Base-by-base conservation (phyloP, 208 protist genomes). In the Phytomonas sp. region DNA sequence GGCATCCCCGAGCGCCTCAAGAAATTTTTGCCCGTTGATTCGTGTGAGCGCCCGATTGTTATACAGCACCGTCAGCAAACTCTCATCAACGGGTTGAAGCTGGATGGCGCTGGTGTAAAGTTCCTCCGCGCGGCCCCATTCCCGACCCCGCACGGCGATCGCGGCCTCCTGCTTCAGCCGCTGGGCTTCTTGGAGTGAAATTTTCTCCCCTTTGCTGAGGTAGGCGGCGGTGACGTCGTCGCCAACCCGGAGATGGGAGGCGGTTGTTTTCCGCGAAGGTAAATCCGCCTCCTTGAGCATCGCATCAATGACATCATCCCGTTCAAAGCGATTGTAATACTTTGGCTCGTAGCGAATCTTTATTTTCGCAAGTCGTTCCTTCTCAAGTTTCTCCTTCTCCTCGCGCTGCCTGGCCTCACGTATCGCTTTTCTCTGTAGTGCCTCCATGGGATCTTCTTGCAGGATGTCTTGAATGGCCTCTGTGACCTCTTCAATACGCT, bases 321-420 rank as follows among this genome's bases (percentile, higher is more conserved):
- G 74, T 34, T 76, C 80, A 72, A 76, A 85, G 4, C 80, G 80
- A 20, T 66, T 33, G 69, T 85, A 82, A 69, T 80, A 75, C 23
- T 72, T 67, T 15, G 80, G 69, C 28, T 85, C 74, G 59, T 85
- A 85, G 9, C 80, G 80, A 74, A 80, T 82, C 56, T 80, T 73
- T n/a, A 77, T 60, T 26, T 65, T 28, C 46, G 2, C 7, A 1
- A 71, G 53, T 29, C 74, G 71, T 26, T 74, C 77, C 9, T 60
- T 62, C 23, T 60, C 67, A 29, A 68, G 66, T 2, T 46, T 51
- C 3, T 37, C 60, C 59, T 65, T 67, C 4, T 37, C 34, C 61
- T 67, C 59, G 31, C 62, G 60, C 3, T 68, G 64, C 6, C 32
- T 60, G 15, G 30, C 64, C 64, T 86, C 77, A n/a, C 77, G 77